Base-by-base conservation (phyloP, 1,284 basidiomycete genomes). In the Ceratobasidium sp. region DNA sequence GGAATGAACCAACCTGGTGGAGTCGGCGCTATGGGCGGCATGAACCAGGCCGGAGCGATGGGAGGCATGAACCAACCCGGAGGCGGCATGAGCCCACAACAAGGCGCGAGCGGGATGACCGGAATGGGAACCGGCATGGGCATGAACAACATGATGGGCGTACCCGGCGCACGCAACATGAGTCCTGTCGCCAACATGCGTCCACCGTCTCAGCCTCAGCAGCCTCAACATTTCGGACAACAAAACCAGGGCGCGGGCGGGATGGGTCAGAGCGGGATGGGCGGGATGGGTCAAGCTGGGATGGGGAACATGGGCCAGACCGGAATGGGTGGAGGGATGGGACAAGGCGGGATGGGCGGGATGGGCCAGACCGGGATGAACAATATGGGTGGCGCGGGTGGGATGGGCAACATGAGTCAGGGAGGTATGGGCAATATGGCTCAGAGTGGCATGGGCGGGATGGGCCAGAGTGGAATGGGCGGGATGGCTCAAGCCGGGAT, bases 161-260 rank as follows among this genome's bases (percentile, higher is more conserved):
- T 23, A 40, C 62, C 61, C 61, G 61, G 61, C 10, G 38, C 54
- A 20, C 56, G 71, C 3, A 75, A 75, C 33, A 75, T 75, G 71
- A 75, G 71, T 42, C 71, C 71, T 10, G 71, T 75, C 12, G 61
- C 59, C 15, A 75, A 65, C n/a, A 75, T 75, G 71, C 42, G 71
- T 12, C 71, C 71, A 3, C 59, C 61, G 15, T 75, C 71, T 9
- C 59, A 64, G 42, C 69, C 54, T 23, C 69, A 71, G 50, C 59
- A 75, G 44, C 65, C 44, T 15, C 65, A 42, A 17, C 26, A 52
- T 40, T 48, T 65, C 23, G 50, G 26, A n/a, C 54, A 42, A 46
- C 28, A 17, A 44, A n/a, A 62, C 20, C 61, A 57, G 48, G 71
- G 44, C 48, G 26, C 26, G 46, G 65, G 48, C 33, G 65, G 65